phyloP scores from a whole-genome alignment of 140 eudicot genomes.

The Oenanthe javanica region DNA sequence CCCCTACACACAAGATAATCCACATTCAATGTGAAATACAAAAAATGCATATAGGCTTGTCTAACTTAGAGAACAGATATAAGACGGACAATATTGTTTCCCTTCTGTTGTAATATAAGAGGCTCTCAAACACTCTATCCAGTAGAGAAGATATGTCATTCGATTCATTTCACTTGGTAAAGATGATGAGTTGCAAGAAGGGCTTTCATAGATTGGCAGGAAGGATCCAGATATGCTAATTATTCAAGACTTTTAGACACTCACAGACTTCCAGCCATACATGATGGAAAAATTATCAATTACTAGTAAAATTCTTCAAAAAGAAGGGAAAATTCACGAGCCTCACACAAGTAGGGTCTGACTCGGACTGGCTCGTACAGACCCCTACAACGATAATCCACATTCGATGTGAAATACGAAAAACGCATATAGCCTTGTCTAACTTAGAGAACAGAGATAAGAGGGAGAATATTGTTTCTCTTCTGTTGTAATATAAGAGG shows the following conservation, averaged over 20 bases:
- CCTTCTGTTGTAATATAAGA: not conserved
- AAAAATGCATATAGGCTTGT: not conserved
- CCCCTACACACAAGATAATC: too few relatives aligned
- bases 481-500: not conserved
- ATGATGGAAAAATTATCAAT: too few relatives aligned
- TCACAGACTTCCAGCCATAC: not conserved
- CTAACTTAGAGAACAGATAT: not conserved
- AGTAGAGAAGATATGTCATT: not conserved
- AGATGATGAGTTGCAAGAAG: not conserved
- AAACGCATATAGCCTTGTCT: not conserved
- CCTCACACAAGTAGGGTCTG: not conserved
- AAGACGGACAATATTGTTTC: not conserved
- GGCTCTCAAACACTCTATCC: not conserved
- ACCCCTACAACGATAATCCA: too few relatives aligned
- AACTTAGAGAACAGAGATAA: not conserved
- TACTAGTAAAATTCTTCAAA: not conserved
- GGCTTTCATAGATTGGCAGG: not conserved
- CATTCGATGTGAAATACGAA: too few relatives aligned
- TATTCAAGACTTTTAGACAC: not conserved
- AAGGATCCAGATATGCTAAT: not conserved
- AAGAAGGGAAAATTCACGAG: not conserved
- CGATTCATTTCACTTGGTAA: not conserved
- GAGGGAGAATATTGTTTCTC: not conserved
- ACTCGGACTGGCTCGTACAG: too few relatives aligned
- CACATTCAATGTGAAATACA: too few relatives aligned